Base-by-base conservation (phyloP, 345 rosid genomes). In the Ceriops tagal region DNA sequence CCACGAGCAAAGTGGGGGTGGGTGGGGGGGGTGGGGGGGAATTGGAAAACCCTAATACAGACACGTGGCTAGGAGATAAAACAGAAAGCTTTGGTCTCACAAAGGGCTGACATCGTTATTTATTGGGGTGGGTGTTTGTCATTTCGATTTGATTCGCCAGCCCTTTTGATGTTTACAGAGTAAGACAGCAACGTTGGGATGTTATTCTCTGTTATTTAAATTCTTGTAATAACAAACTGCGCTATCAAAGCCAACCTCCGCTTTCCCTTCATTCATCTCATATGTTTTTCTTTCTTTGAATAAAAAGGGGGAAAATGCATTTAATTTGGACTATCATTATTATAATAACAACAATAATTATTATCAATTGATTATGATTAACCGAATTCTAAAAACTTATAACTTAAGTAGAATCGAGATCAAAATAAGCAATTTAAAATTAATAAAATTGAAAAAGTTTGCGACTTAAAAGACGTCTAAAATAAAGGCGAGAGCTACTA, bases 21-120 rank as follows among this genome's bases (percentile, higher is more conserved):
- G 26, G 26, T 24, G 1, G 26, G 26, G 26, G 26, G 26, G n/a
- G n/a, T n/a, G n/a, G 28, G 28, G 71, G 75, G 80, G 78, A 52
- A 65, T 68, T 78, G 75, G 68, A 67, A 62, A 74, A 61, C 27
- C 73, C 77, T 76, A 79, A 77, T 74, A 20, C 58, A 64, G 55
- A 82, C 79, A 64, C 79, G 67, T 79, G 80, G 80, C 66, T 70
- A 30, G 68, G 74, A 26, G 75, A 70, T 68, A 69, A 67, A 57
- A 9, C 20, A 53, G 71, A 73, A 51, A 32, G 72, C 58, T 70
- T 65, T 65, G 83, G 90, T 86, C 86, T 80, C 82, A 43, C 82
- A 83, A 83, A 77, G 81, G 58, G 56, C 46, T 78, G 82, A 78
- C 89, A 83, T 62, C 77, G 82, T 78, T 78, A 80, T 83, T 76